Percentiles rank a stretch among this genome's conserved stretches.
Conservation (phyloP, 305 asterid species). For the Fraxinus platypoda region DNA sequence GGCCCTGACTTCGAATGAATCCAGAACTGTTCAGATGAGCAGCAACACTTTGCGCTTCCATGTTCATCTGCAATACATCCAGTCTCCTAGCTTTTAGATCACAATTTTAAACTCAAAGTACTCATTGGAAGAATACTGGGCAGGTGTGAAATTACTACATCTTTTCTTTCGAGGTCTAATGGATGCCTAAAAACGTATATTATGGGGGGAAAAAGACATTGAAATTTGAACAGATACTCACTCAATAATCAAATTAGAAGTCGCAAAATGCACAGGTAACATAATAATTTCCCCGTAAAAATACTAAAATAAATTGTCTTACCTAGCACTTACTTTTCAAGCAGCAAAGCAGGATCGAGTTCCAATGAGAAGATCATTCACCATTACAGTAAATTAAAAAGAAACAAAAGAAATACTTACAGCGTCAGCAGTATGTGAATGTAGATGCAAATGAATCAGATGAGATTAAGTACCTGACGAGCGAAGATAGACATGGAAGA, state of each 20-base stretch:
- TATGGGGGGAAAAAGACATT: neutral
- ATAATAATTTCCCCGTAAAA: neutral
- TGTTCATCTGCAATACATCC: conserved; percentile 57
- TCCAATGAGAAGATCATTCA: neutral
- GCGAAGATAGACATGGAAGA: conserved; percentile 18
- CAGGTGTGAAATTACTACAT: neutral
- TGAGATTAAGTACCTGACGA: conserved; percentile 36
- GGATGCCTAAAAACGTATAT: neutral
- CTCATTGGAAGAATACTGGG: neutral
- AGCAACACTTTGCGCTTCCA: conserved; percentile 56
- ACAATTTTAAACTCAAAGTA: conserved; percentile 18
- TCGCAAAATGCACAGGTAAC: neutral
- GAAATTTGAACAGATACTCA: neutral
- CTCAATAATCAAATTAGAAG: conserved; percentile 7
- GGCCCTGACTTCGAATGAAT: conserved; percentile 67
- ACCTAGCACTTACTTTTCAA: conserved; percentile 3
- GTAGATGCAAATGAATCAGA: conserved; percentile 3
- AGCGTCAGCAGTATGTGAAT: neutral
- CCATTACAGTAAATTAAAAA: neutral
- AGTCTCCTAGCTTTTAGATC: conserved; percentile 17
- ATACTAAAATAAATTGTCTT: neutral
- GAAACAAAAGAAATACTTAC: neutral
- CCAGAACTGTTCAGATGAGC: conserved; percentile 71
- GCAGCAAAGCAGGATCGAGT: neutral
- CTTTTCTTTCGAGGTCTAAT: neutral